Base-by-base conservation (phyloP, 805 yeast genomes). In the Metschnikowia kunwiensis region DNA sequence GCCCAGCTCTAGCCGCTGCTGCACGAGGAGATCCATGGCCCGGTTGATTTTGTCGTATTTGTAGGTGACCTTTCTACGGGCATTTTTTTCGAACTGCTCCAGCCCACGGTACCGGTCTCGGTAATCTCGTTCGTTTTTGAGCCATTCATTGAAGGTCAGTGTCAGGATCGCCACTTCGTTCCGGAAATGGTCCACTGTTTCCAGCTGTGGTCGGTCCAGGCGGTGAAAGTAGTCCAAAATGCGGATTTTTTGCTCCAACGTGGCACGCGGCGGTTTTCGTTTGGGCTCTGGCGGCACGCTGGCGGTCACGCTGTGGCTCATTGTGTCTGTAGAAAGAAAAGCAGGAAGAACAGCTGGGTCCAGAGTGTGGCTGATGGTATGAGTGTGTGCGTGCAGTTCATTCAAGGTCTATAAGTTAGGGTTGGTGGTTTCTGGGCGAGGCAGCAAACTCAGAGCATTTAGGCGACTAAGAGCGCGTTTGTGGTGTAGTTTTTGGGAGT, bases 81-180 rank as follows among this genome's bases (percentile, higher is more conserved):
- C 60, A 34, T 53, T 51, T 30, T 56, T 55, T 38, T 54, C 59
- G 30, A 59, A 51, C 31, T 59, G 61, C 16, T 53, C 50, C 32
- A 62, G 55, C 38, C 61, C 68, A 34, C 51, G 58, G 45, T 65
- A 67, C 32, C 80, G 54, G 31, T 58, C 59, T n/a, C 80, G 51
- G 27, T 77, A 54, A 15, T 75, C 75, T 3, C 47, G 56, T 51
- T 78, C 82, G 40, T 68, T 61, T 53, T 75, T 77, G 26, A 78
- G 51, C 84, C 84, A 78, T 49, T 77, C 82, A 47, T 77, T 69
- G 45, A 78, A 70, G 11, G 78, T 70, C 17, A 80, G 74, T 1
- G 82, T 75, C n/a, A 79, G 73, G 9, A 78, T 76, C 11, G 80
- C 66, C 32, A 72, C 67, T 42, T 63, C 64, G 35, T 71, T 62